phyloP scores from a whole-genome alignment of 2,329 filamentous ascomycete genomes.

The Trichoderma aggressivum region DNA sequence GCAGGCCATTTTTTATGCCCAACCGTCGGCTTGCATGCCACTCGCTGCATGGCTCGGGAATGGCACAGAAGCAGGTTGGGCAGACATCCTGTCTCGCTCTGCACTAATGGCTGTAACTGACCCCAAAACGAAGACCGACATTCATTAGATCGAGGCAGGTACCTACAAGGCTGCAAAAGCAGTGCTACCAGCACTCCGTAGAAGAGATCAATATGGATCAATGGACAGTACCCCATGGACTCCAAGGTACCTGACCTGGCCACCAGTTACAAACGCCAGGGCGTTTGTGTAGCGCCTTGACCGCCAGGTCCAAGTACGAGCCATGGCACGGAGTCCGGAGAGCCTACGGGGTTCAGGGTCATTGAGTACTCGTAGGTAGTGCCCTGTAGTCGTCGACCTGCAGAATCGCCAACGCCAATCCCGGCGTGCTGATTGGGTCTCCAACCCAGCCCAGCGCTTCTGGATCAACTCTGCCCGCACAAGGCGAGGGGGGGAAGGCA shows the following conservation, averaged over 20 bases:
- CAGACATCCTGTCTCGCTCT: background rate
- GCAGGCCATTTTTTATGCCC: slow-evolving; percentile 15
- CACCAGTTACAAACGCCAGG: slow-evolving; percentile 1
- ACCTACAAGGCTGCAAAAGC: slow-evolving; percentile 8
- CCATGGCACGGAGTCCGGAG: background rate
- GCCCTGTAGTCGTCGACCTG: background rate
- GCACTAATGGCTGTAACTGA: background rate
- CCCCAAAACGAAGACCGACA: slow-evolving; percentile 12
- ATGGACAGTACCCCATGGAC: too few relatives aligned
- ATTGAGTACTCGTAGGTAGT: background rate
- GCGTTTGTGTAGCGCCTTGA: slow-evolving; percentile 9
- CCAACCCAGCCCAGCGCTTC: background rate
- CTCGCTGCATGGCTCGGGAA: slow-evolving; percentile 1
- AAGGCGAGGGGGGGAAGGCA: background rate
- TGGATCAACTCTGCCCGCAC: slow-evolving; percentile 2
- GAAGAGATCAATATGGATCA: too few relatives aligned
- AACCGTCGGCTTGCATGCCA: slow-evolving; percentile 10
- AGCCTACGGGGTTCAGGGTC: background rate
- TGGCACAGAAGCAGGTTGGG: slow-evolving; percentile 6
- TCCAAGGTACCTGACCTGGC: background rate
- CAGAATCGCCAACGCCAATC: slow-evolving; percentile 5
- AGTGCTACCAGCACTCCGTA: background rate
- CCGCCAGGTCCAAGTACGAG: background rate
- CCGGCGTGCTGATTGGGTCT: slow-evolving; percentile 5
- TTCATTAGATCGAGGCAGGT: slow-evolving; percentile 1